Conservation (phyloP, 2,329 filamentous ascomycete genomes). For the Fusarium bulbicola region DNA sequence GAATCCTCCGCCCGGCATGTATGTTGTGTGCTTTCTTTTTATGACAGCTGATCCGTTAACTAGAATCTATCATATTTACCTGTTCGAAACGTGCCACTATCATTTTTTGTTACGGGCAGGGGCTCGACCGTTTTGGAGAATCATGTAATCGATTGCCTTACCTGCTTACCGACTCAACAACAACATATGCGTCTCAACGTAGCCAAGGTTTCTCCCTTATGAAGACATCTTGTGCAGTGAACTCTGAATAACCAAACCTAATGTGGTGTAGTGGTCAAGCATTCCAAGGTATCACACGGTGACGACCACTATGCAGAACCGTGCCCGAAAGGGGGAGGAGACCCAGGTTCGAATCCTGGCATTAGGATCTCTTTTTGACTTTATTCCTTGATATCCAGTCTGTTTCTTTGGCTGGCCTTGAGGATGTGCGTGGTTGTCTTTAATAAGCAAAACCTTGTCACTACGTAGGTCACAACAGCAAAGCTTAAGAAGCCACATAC, state of each 20-base stretch:
- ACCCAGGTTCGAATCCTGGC: background rate
- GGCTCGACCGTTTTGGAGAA: background rate
- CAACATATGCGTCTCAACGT: background rate
- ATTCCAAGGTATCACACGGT: background rate
- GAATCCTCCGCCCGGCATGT: background rate
- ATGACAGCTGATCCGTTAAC: background rate
- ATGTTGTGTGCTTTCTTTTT: background rate
- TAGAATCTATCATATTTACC: background rate
- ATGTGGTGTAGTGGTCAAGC: background rate
- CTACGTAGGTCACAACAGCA: background rate
- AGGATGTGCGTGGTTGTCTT: background rate
- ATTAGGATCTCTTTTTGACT: background rate
- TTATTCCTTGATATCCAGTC: background rate
- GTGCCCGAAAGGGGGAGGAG: background rate
- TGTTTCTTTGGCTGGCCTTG: background rate
- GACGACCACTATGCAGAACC: background rate
- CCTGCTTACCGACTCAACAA: background rate
- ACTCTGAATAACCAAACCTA: background rate
- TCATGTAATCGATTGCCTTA: background rate
- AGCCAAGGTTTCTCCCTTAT: background rate
- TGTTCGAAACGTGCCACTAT: background rate
- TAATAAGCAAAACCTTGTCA: background rate
- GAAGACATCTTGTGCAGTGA: background rate
- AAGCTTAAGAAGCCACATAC: background rate
- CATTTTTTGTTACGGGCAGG: background rate